Conservation (phyloP, 805 yeast genomes). For the Monosporozyma servazzii region DNA sequence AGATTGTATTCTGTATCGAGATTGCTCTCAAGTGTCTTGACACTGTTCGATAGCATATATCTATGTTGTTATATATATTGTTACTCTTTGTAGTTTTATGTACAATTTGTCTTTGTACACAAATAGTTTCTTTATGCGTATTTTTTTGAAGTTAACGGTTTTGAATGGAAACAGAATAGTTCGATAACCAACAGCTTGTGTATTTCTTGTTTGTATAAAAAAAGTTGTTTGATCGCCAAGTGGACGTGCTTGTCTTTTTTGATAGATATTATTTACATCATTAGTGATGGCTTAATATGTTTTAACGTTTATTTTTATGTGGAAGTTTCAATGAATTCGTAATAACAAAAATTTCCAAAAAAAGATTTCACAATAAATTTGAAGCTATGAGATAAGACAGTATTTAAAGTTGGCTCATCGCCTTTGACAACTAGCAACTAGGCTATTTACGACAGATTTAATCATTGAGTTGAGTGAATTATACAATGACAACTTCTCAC, state of each 20-base stretch:
- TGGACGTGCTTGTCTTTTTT: background rate
- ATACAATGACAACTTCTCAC: constrained; percentile 55
- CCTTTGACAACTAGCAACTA: background rate
- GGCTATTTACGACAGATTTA: background rate
- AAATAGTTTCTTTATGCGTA: background rate
- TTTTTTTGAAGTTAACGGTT: background rate
- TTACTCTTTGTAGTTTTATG: background rate
- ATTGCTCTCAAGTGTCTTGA: background rate
- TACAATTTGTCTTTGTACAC: background rate
- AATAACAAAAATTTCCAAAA: background rate
- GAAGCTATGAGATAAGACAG: background rate
- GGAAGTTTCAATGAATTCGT: background rate
- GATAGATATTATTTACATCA: background rate
- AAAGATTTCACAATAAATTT: background rate
- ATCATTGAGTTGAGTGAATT: too few relatives aligned
- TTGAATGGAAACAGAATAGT: background rate
- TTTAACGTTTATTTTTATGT: background rate
- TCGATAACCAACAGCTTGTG: background rate
- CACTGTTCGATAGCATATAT: background rate
- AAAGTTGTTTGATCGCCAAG: background rate
- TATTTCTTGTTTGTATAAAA: background rate
- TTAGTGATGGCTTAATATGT: background rate
- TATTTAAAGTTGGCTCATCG: background rate
- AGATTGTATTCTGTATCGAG: background rate
- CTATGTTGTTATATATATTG: background rate